phyloP scores from a whole-genome alignment of 2,329 filamentous ascomycete species.

The Paradendryphiella salina region DNA sequence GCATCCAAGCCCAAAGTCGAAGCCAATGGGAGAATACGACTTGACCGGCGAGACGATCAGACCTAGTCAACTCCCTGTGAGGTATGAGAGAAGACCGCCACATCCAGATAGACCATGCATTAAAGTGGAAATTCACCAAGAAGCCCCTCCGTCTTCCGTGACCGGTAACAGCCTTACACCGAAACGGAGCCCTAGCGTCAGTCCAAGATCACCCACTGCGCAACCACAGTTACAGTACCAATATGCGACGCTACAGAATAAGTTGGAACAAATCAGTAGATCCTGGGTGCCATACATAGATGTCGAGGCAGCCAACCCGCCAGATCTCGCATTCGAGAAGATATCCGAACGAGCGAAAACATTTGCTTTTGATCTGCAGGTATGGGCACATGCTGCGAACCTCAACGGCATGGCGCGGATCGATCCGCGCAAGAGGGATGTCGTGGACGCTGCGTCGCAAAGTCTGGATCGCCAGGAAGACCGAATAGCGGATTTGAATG shows the following conservation, averaged over 20 bases:
- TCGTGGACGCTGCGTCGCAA: slow-evolving; percentile 22
- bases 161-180: neutral
- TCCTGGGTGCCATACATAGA: slow-evolving; percentile 24
- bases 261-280: slow-evolving; percentile 19
- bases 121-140: slow-evolving; percentile 31
- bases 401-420: slow-evolving; percentile 22
- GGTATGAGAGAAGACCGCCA: slow-evolving; percentile 5
- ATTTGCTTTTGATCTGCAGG: slow-evolving; percentile 27
- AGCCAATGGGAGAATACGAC: slow-evolving; percentile 9
- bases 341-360: slow-evolving; percentile 28
- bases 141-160: slow-evolving; percentile 7
- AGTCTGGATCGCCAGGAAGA: slow-evolving; percentile 23
- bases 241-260: slow-evolving; percentile 22
- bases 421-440: slow-evolving; percentile 16
- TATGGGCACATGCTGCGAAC: slow-evolving; percentile 28
- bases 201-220: slow-evolving; percentile 21
- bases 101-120: slow-evolving; percentile 23
- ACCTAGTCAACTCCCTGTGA: slow-evolving; percentile 10
- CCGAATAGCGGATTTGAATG: slow-evolving; percentile 14
- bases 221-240: slow-evolving; percentile 26
- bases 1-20: slow-evolving; percentile 9
- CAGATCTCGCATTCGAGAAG: slow-evolving; percentile 32
- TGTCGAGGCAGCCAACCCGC: slow-evolving; percentile 28
- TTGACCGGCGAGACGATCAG: slow-evolving; percentile 13
- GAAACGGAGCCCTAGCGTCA: slow-evolving; percentile 21